Base-by-base conservation (phyloP, 1,139 yeast genomes). In the Saccharomyces hybrid region DNA sequence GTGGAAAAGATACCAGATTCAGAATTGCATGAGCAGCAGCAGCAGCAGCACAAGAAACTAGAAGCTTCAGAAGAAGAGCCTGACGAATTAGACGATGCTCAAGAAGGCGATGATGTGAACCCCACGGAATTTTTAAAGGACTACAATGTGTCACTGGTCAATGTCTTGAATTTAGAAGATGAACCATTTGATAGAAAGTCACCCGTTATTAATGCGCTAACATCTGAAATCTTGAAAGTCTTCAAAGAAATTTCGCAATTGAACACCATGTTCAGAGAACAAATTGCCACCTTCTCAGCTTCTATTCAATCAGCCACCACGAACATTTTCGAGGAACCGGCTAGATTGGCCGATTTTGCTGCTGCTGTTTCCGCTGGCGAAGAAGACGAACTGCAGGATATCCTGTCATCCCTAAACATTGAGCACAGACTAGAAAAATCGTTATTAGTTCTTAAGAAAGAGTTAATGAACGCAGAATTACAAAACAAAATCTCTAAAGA, bases 341-440 rank as follows among this genome's bases (percentile, higher is more conserved):
- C 83, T 44, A 81, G 81, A 61, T 70, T 85, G 59, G 90, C 90
- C 0, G 91, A 86, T 66, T 84, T 85, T 70, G 86, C 88, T 32
- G 91, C 90, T 27, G 87, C 90, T 23, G 81, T 84, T 25, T 81
- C 88, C 51, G 84, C 88, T n/a, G 88, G 86, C 50, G 82, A 80
- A 58, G 80, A 80, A 56, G 78, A 75, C 38, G 87, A 83, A 59
- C 69, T 84, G 48, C 91, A 85, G 69, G 84, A 78, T 53, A 83
- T 93, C 55, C 76, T 93, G 60, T 88, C 86, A 57, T 80, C 89
- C 38, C 70, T 84, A 48, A 81, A 87, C 66, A 83, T 93, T 56
- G 87, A 86, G 59, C 79, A 81, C 51, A 81, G 98, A 65, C 78
- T 93, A 59, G 82, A 84, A 57, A 84, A 81, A 68, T 89, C 96